A percentile compares a stretch with the other conserved stretches of the same genome.
Conservation (phyloP, 2,329 filamentous ascomycete species). For the Colletotrichum musae region DNA sequence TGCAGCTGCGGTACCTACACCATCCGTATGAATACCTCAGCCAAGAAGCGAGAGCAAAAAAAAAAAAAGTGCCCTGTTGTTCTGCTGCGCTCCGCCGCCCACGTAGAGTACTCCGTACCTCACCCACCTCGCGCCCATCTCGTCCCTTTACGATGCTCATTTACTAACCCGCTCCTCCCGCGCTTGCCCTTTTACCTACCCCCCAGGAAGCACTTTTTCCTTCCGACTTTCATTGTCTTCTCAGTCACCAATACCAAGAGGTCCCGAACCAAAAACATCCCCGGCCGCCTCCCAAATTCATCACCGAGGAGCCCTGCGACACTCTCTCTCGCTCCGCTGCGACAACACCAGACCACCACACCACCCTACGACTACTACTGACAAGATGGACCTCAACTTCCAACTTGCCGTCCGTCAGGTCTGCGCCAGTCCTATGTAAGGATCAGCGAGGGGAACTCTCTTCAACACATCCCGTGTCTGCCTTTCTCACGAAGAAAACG, state of each 20-base stretch:
- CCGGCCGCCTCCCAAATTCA: conserved; percentile 11
- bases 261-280: conserved; percentile 2
- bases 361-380: conserved; percentile 20
- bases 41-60: too few relatives aligned
- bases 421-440: conserved; percentile 38
- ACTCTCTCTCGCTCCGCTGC: conserved; percentile 18
- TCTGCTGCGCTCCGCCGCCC: conserved; percentile 27
- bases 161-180: conserved; percentile 40
- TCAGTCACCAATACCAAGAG: conserved; percentile 3
- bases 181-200: conserved; percentile 7
- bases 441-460: conserved; percentile 27
- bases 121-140: conserved; percentile 9
- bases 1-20: neutral
- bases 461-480: conserved; percentile 36
- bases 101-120: conserved; percentile 14
- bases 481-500: conserved; percentile 23
- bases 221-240: neutral
- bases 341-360: conserved; percentile 11
- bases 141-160: conserved; percentile 37
- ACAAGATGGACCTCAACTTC: conserved; percentile 42
- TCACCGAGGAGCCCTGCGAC: conserved; percentile 32
- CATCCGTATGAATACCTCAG: too few relatives aligned
- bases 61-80: neutral
- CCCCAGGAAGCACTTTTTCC: neutral
- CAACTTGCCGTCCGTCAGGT: conserved; percentile 42